Base-by-base conservation (phyloP, 495 filamentous ascomycete species). In the Podospora bellae-mahoneyi region DNA sequence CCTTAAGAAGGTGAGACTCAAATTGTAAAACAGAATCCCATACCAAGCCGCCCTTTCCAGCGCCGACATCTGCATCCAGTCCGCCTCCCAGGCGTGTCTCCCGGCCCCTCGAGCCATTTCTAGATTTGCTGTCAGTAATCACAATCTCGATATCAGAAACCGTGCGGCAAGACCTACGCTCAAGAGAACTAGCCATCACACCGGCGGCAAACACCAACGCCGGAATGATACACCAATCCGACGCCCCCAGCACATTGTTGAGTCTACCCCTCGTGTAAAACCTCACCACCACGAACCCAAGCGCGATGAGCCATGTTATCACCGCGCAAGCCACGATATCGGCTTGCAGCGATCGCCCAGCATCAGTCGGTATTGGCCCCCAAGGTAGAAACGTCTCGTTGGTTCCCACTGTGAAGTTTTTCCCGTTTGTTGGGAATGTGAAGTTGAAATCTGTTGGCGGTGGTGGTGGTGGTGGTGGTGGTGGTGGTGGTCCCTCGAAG, bases 231-330 rank as follows among this genome's bases (percentile, higher is more conserved):
- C 58, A 71, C 75, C 73, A 75, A 27, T 77, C 75, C 0, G 75
- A 67, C 18, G 68, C 66, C 13, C 72, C 68, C 18, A 77, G 64
- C 13, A 74, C 71, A 60, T 66, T 61, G 16, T 74, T 77, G 19
- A 76, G 54, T 18, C 59, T 19, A 13, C 68, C 68, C n/a, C 75
- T 68, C 13, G 74, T 77, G 70, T 78, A 77, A 48, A 78, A 78
- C 20, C 76, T 73, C 16, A 75, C 34, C 4, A 30, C 64, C 2
- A 78, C 76, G 60, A 77, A 78, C 2, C 57, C 39, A 15, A 71
- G 10, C 56, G 65, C 66, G 28, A 77, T 73, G 27, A 77, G 26
- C 68, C 71, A 72, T 18, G 74, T 74, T 23, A 78, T 23, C 1
- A 74, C 39, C 3, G 76, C 16, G 62, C 71, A 75, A 16, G 69